Conservation (phyloP, 805 yeast species). For the Cyberlindnera japonica region DNA sequence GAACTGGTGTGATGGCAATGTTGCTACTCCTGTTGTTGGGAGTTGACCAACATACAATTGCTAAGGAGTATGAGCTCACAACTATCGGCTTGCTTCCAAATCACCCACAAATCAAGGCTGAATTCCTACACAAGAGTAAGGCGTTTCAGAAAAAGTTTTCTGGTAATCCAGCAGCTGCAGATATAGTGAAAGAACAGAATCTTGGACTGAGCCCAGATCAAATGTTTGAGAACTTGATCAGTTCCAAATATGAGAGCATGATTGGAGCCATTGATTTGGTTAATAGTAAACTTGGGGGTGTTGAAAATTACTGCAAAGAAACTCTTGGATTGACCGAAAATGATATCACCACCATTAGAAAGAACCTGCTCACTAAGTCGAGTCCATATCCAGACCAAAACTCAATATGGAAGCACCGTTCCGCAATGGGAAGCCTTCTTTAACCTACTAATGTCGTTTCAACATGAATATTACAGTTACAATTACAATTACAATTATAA, state of each 20-base stretch:
- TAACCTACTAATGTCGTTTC: too few species aligned
- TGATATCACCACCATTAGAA: constrained; percentile 40
- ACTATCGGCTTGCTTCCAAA: constrained; percentile 57
- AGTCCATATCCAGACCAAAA: constrained; percentile 20
- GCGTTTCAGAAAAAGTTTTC: constrained; percentile 7
- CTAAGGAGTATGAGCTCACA: constrained; percentile 77
- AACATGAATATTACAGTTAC: neutral
- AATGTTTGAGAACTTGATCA: constrained; percentile 57
- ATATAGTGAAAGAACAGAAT: constrained; percentile 2
- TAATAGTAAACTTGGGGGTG: constrained; percentile 49
- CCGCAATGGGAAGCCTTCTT: constrained; percentile 13
- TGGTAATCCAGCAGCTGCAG: constrained; percentile 2
- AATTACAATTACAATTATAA: too few species aligned
- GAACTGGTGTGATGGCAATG: constrained; percentile 76
- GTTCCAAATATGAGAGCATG: constrained; percentile 70
- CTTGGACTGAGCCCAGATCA: constrained; percentile 31
- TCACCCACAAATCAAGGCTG: constrained; percentile 19
- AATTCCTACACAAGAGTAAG: constrained; percentile 22
- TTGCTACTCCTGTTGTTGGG: constrained; percentile 59
- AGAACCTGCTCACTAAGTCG: constrained; percentile 27
- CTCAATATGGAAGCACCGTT: constrained; percentile 25
- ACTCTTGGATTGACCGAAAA: constrained; percentile 41
- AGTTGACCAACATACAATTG: constrained; percentile 60
- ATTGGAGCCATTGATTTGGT: constrained; percentile 54
- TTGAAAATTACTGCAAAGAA: constrained; percentile 43